Evolutionary conservation across 371 early-diverging fungal species (phyloP).

Genomic region (Phascolomyces articulosus): DNA sequence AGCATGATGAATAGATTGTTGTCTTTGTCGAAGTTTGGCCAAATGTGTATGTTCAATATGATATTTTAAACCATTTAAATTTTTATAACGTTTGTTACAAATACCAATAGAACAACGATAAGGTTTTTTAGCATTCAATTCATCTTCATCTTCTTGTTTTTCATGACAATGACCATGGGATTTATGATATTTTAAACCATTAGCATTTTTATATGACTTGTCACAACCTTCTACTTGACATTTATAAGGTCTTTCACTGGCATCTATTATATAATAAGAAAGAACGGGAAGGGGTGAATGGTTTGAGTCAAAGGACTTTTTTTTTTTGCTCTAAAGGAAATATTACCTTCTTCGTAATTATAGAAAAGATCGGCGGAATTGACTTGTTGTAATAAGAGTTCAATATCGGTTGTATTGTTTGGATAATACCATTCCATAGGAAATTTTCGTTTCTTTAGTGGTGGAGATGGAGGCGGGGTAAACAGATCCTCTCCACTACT

Average conservation of each 20-base stretch:
- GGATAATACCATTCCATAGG: background rate
- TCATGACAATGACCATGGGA: conserved; percentile 22
- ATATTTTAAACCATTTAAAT: conserved; percentile 94
- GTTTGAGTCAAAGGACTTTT: too few species aligned
- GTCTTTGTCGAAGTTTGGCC: conserved; percentile 12
- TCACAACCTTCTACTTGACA: conserved; percentile 26
- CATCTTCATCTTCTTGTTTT: conserved; percentile 33
- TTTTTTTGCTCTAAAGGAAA: background rate
- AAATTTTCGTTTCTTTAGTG: conserved; percentile 5
- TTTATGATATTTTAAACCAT: conserved; percentile 21
- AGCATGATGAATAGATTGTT: too few species aligned
- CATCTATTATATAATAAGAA: conserved; percentile 61
- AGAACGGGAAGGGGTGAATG: too few species aligned
- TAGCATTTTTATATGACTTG: conserved; percentile 21
- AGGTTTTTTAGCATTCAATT: conserved; percentile 62
- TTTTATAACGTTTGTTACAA: conserved; percentile 94
- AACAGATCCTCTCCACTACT: conserved; percentile 1
- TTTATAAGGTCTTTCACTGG: conserved; percentile 72
- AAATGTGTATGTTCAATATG: conserved; percentile 75
- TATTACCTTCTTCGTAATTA: background rate
- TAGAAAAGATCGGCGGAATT: background rate
- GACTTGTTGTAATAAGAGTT: background rate
- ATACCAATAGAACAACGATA: conserved; percentile 78
- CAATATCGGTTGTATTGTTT: background rate
- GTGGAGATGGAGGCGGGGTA: background rate